phyloP scores from a whole-genome alignment of 139 green algal genomes.

The Closterium sp. region DNA sequence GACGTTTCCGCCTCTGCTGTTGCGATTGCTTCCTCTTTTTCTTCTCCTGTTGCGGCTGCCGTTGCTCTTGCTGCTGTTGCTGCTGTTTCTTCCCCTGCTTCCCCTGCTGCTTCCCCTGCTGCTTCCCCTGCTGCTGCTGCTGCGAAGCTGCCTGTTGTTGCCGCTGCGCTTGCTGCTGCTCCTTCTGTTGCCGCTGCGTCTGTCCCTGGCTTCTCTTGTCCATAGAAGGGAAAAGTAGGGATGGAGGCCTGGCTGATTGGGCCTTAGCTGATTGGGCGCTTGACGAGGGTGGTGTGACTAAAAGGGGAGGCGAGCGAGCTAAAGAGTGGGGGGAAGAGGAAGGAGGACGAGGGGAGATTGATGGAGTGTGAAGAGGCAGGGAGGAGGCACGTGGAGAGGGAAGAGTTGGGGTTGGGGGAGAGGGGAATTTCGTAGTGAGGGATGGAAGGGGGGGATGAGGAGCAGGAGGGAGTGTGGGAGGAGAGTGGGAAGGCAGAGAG shows the following conservation, averaged over 20 bases:
- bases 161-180: background rate
- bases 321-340: background rate
- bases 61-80: background rate
- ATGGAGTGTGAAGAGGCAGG: background rate
- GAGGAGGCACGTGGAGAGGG: background rate
- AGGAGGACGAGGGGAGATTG: background rate
- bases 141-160: too few relatives aligned
- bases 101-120: background rate
- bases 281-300: background rate
- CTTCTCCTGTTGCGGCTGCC: background rate
- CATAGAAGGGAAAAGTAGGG: background rate
- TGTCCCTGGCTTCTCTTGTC: background rate
- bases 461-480: background rate
- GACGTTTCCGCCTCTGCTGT: background rate
- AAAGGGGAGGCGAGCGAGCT: background rate
- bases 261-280: background rate
- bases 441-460: background rate
- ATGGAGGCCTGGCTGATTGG: background rate
- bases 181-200: background rate
- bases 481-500: background rate
- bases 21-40: too few relatives aligned
- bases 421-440: background rate
- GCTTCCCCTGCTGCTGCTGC: background rate
- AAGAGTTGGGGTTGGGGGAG: background rate
- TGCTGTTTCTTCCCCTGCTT: background rate